Conservation (phyloP, 1,284 basidiomycete genomes). For the Fomitopsis schrenkii region DNA sequence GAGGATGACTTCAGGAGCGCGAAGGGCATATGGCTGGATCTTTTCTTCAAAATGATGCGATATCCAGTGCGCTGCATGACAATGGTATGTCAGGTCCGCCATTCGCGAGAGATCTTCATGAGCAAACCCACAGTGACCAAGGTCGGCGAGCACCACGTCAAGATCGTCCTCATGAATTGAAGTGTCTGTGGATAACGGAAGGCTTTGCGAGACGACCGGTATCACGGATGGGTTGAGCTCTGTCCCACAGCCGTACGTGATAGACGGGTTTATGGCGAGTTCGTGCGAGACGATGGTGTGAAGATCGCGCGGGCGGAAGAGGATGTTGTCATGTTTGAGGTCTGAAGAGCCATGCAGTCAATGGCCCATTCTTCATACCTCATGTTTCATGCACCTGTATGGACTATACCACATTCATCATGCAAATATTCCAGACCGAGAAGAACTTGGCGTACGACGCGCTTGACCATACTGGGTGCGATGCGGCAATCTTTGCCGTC, state of each 20-base stretch:
- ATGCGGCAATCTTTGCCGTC: slow-evolving; percentile 24
- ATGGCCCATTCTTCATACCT: neutral
- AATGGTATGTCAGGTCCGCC: no score
- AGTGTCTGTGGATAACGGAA: slow-evolving; percentile 6
- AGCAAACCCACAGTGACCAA: neutral
- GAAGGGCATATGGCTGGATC: slow-evolving; percentile 31
- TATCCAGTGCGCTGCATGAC: slow-evolving; percentile 8
- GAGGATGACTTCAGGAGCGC: slow-evolving; percentile 34
- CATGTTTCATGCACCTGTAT: slow-evolving; percentile 14
- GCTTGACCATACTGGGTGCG: slow-evolving; percentile 40
- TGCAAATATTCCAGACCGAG: slow-evolving; percentile 46
- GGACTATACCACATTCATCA: slow-evolving; percentile 38
- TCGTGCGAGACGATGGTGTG: slow-evolving; percentile 8
- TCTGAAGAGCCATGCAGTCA: slow-evolving; percentile 19
- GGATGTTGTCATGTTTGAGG: slow-evolving; percentile 46
- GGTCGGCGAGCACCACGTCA: slow-evolving; percentile 3
- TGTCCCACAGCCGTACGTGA: slow-evolving; percentile 7
- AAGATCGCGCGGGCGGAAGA: slow-evolving; percentile 23
- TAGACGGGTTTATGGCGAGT: slow-evolving; percentile 9
- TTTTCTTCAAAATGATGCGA: slow-evolving; percentile 10
- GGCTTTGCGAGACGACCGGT: slow-evolving; percentile 8
- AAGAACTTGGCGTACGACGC: slow-evolving; percentile 42
- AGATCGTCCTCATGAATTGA: slow-evolving; percentile 2
- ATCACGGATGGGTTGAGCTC: slow-evolving; percentile 4
- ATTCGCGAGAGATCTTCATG: no score